Conservation (phyloP, 2,329 filamentous ascomycete genomes). For the Pestalotiopsis sp. region DNA sequence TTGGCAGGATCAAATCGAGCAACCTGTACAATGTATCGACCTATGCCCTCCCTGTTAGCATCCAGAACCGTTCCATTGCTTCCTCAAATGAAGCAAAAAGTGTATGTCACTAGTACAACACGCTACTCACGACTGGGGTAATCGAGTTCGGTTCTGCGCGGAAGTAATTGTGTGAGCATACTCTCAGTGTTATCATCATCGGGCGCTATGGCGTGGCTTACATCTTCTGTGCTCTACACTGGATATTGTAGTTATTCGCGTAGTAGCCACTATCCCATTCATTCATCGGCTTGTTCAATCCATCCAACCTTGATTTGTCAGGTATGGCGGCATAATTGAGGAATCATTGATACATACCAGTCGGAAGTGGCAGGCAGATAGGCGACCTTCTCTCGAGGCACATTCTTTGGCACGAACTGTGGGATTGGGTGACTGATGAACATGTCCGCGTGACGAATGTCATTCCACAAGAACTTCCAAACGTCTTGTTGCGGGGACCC, state of each 20-base stretch:
- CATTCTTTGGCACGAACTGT: slow-evolving; percentile 71
- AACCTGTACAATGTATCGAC: slow-evolving; percentile 78
- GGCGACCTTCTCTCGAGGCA: slow-evolving; percentile 67
- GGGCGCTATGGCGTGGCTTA: slow-evolving; percentile 28
- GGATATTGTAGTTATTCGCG: slow-evolving; percentile 69
- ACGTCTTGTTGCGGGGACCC: slow-evolving; percentile 72
- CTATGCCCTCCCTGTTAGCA: slow-evolving; percentile 26
- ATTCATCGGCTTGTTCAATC: slow-evolving; percentile 75
- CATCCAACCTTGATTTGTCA: slow-evolving; percentile 62
- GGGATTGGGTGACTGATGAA: slow-evolving; percentile 84
- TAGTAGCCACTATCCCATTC: slow-evolving; percentile 75
- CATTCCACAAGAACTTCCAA: slow-evolving; percentile 76
- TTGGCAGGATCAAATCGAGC: slow-evolving; percentile 85
- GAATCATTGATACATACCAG: slow-evolving; percentile 52
- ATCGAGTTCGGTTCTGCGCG: slow-evolving; percentile 50
- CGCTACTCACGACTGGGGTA: slow-evolving; percentile 52
- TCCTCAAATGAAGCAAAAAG: too few species aligned
- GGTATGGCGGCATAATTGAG: background rate
- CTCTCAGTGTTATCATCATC: slow-evolving; percentile 8
- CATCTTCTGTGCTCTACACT: slow-evolving; percentile 63
- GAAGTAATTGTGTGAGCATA: background rate
- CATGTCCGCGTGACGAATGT: slow-evolving; percentile 71
- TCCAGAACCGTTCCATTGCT: too few species aligned
- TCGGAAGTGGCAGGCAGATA: slow-evolving; percentile 83
- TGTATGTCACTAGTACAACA: background rate